Evolutionary conservation across 306 rosid genomes (phyloP).

Genomic region (Senna siamea): DNA sequence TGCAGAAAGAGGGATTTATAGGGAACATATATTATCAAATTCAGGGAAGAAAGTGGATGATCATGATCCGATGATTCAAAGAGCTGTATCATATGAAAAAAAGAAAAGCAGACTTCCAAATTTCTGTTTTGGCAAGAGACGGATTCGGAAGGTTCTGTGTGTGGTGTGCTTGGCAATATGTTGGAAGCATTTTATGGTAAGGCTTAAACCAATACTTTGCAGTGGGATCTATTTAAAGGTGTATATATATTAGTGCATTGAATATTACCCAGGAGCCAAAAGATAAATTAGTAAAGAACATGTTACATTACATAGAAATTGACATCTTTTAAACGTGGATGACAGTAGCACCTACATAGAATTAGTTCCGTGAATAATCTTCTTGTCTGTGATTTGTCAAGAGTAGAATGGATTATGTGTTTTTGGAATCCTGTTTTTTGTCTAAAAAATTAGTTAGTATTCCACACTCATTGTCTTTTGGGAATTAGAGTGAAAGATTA

Average conservation of each 20-base stretch:
- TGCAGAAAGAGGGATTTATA: slow-evolving; percentile 63
- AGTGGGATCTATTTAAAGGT: slow-evolving; percentile 8
- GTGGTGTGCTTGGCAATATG: slow-evolving; percentile 68
- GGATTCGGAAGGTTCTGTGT: slow-evolving; percentile 63
- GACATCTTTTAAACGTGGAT: slow-evolving; percentile 19
- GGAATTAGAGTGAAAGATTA: not conserved
- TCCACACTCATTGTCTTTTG: not conserved
- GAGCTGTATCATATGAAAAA: slow-evolving; percentile 37
- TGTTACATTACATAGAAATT: slow-evolving; percentile 4
- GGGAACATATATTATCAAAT: slow-evolving; percentile 52
- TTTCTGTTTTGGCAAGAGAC: slow-evolving; percentile 49
- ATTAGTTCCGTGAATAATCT: slow-evolving; percentile 6
- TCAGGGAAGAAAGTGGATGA: slow-evolving; percentile 88
- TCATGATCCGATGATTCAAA: slow-evolving; percentile 38
- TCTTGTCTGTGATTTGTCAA: not conserved
- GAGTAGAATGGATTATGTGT: slow-evolving; percentile 5
- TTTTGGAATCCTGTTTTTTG: not conserved
- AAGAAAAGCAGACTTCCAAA: slow-evolving; percentile 36
- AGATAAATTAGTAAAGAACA: slow-evolving; percentile 13
- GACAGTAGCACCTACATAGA: not conserved
- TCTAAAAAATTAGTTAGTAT: slow-evolving; percentile 16
- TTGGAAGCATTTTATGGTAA: slow-evolving; percentile 88
- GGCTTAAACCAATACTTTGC: slow-evolving; percentile 36
- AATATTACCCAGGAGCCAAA: slow-evolving; percentile 11
- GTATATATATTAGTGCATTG: slow-evolving; percentile 9